Evolutionary conservation across 805 yeast species (phyloP), one percentile per base, ranked within the genome.

Genomic region (Saccharomyces mikatae): DNA sequence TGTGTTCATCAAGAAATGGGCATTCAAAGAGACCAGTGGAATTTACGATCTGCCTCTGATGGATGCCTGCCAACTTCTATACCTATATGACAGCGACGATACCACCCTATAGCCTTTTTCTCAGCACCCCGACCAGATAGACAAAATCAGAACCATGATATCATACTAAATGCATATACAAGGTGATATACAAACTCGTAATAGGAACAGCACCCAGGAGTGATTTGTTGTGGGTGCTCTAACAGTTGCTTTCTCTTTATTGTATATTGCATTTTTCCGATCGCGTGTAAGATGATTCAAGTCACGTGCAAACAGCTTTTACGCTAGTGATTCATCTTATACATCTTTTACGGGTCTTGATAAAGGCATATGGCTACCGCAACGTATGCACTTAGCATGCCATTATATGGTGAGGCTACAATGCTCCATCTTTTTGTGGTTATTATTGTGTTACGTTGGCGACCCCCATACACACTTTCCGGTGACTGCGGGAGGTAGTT

Each of bases 1-100:
- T 5, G 52, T 54, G 31, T 58, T 64, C 29, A 47, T 65, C 26
- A 60, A 60, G 4, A 57, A 63, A 14, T 85, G 74, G 64, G 72
- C 84, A 6, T 78, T 76, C 73, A 65, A 68, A 14, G 80, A 87
- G 21, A 84, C 94, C 0, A 87, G 89, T 64, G 97, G 96, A 0
- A 92, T 92, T 4, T 81, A 89, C 80, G 98, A 91, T 68, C 65
- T 91, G 51, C 92, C 96, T 0, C 74, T 90, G 1, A 77, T 80
- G 13, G 78, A 82, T 48, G 92, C 86, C 0, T 85, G 87, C 62
- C 77, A 78, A 49, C 81, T 86, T 1, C 68, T 88, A 17, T 87
- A 87, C 63, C 72, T 56, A 30, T 47, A 52, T 29, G 49, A 56
- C 4, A 50, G 17, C 24, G 44, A 36, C 1, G 24, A 46, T 13